Evolutionary conservation across 768 basidiomycete genomes (phyloP), one percentile per base, ranked within the genome.

Genomic region (Trametes sanguinea): DNA sequence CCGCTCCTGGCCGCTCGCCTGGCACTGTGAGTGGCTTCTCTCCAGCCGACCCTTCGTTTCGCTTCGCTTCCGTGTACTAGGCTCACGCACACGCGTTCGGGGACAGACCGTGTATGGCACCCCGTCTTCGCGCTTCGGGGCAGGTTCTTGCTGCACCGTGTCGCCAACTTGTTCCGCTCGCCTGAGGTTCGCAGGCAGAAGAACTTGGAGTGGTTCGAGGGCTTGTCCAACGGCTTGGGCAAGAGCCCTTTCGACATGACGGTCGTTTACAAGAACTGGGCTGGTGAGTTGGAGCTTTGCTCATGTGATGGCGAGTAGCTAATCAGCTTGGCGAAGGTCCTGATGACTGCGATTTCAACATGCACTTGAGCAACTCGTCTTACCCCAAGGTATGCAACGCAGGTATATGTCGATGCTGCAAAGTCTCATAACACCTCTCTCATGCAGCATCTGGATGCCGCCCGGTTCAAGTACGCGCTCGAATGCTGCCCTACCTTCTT

Each of bases 301-400:
- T 7, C 39, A 8, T 8, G 2, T 8, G 39, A 39, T 51, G 45
- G 37, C 16, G 33, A 6, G 27, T 52, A 27, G 46, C 33, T 37
- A 17, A 37, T 37, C 35, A 37, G 11, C 35, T 2, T 40, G 57
- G n/a, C 14, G 17, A 56, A 89, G 88, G 80, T 58, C 66, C 86
- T 6, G 90, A 92, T 64, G 91, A 92, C 46, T 80, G 81, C 45
- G 92, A 94, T 72, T 86, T 86, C 67, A 85, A 89, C 69, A 71
- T 81, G 11, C 91, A 94, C 68, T 77, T 93, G 60, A 91, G 89
- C 71, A 94, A 94, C 69, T 91, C 90, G 0, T 87, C 84, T 54
- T 94, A 93, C 64, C 83, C 88, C 4, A 92, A 90, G 79, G 88
- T 83, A 59, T 14, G 76, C 67, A 29, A 45, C 2, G 10, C 35